These are phyloP conservation scores for Pythium vanterpoolii DNA, from an alignment of 352 stramenopile species.

Conservation along the genomic window DNA sequence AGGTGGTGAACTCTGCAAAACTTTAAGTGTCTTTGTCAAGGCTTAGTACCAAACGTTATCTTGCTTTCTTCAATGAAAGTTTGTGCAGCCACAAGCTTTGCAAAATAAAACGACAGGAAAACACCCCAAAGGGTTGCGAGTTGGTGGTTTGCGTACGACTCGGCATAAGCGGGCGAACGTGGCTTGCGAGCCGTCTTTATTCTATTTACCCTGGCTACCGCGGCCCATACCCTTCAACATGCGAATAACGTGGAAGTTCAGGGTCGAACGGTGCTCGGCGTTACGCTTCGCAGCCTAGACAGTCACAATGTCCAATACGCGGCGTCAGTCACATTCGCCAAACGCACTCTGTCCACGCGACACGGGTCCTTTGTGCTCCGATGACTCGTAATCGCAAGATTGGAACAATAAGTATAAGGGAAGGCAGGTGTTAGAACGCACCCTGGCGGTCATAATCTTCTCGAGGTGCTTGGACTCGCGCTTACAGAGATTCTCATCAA, in stretches of 20 bases:
- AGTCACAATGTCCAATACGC: background rate
- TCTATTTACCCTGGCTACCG: conserved; percentile 23
- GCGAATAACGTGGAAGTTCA: conserved; percentile 88
- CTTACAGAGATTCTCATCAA: conserved; percentile 80
- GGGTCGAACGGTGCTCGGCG: conserved; percentile 73
- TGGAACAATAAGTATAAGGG: background rate
- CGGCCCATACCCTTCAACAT: conserved; percentile 77
- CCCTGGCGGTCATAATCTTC: conserved; percentile 73
- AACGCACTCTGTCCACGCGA: background rate
- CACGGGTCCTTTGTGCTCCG: background rate
- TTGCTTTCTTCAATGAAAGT: background rate
- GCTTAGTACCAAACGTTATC: too few relatives aligned
- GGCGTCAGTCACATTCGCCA: background rate
- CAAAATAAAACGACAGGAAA: background rate
- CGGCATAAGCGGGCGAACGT: background rate
- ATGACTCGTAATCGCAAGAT: background rate
- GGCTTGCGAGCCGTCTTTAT: conserved; percentile 4
- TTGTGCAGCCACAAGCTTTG: background rate
- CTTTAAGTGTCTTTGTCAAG: background rate
- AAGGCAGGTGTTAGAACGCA: conserved; percentile 14
- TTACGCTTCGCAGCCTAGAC: conserved; percentile 50
- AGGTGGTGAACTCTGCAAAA: background rate
- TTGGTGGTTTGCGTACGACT: background rate
- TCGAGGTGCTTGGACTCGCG: conserved; percentile 77
- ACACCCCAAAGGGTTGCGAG: background rate